Evolutionary conservation across 179 eudicot genomes (phyloP).

Genomic region (Gypsophila paniculata): DNA sequence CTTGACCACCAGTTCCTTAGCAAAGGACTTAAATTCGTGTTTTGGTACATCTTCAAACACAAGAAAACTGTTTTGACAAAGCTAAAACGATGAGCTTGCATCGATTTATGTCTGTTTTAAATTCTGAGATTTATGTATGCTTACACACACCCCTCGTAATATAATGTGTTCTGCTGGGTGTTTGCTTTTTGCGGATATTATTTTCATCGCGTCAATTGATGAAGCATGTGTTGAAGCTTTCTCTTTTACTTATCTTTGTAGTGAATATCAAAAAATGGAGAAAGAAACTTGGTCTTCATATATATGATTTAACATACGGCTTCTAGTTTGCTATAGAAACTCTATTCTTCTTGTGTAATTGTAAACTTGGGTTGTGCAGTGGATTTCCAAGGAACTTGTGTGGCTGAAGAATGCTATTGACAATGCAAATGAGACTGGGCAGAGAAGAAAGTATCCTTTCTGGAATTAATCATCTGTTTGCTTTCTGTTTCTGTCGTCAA

Average conservation of each 20-base stretch:
- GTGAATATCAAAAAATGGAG: background rate
- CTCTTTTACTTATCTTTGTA: background rate
- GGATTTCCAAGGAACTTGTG: conserved; percentile 32
- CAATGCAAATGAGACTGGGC: conserved; percentile 35
- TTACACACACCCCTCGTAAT: background rate
- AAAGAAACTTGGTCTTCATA: background rate
- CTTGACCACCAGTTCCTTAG: background rate
- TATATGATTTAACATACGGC: background rate
- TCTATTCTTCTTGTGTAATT: background rate
- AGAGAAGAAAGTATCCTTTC: conserved; percentile 37
- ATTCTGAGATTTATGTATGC: background rate
- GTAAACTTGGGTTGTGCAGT: conserved; percentile 16
- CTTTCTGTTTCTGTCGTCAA: background rate
- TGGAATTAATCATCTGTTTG: conserved; percentile 10
- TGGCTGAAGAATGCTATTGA: conserved; percentile 32
- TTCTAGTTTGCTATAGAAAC: background rate
- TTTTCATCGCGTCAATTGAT: background rate
- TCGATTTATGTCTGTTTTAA: background rate
- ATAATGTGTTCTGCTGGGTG: background rate
- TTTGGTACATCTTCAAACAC: background rate
- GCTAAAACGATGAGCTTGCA: background rate
- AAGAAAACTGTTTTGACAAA: background rate
- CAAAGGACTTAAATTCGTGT: background rate
- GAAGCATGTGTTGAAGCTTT: background rate
- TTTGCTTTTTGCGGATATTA: background rate